Percentiles rank a stretch among this genome's conserved stretches.
Conservation (phyloP, 2,329 filamentous ascomycete genomes). For the Simplicillium sp. region DNA sequence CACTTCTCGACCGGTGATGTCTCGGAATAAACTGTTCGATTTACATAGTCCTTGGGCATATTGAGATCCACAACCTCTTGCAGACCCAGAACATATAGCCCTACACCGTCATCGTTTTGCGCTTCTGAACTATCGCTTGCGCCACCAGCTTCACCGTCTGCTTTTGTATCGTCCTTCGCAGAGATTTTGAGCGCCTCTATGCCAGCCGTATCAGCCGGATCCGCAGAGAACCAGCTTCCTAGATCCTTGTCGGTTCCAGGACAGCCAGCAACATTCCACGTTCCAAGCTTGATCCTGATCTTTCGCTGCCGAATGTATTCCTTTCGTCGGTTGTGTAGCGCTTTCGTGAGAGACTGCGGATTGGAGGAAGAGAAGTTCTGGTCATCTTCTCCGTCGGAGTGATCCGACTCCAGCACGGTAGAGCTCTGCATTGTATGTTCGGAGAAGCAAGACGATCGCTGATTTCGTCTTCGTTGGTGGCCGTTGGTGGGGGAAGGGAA, state of each 20-base stretch:
- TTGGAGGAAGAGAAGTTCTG: conserved; percentile 33
- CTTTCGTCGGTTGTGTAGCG: conserved; percentile 60
- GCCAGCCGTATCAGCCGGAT: conserved; percentile 57
- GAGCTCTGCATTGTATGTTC: conserved; percentile 14
- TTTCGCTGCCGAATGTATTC: conserved; percentile 71
- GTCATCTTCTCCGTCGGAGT: conserved; percentile 28
- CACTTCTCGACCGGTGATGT: conserved; percentile 63
- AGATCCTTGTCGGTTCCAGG: conserved; percentile 83
- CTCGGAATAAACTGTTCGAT: conserved; percentile 58
- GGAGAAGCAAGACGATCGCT: conserved; percentile 4
- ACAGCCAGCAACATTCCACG: conserved; percentile 88
- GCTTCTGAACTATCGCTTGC: conserved; percentile 29
- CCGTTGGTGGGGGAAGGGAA: conserved; percentile 1
- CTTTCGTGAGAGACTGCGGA: conserved; percentile 50
- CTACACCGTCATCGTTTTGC: conserved; percentile 54
- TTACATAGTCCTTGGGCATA: conserved; percentile 68
- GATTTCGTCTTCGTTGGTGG: conserved; percentile 1
- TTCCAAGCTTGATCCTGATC: conserved; percentile 80
- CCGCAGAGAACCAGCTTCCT: conserved; percentile 77
- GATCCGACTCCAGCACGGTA: conserved; percentile 16
- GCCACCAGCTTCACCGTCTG: conserved; percentile 19
- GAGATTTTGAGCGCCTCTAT: conserved; percentile 45
- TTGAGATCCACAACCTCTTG: conserved; percentile 89
- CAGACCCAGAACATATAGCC: conserved; percentile 80
- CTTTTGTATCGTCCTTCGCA: conserved; percentile 18